These are phyloP conservation scores for Parsonsia alboflavescens DNA, from an alignment of 257 asterid genomes.

Conservation along the genomic window DNA sequence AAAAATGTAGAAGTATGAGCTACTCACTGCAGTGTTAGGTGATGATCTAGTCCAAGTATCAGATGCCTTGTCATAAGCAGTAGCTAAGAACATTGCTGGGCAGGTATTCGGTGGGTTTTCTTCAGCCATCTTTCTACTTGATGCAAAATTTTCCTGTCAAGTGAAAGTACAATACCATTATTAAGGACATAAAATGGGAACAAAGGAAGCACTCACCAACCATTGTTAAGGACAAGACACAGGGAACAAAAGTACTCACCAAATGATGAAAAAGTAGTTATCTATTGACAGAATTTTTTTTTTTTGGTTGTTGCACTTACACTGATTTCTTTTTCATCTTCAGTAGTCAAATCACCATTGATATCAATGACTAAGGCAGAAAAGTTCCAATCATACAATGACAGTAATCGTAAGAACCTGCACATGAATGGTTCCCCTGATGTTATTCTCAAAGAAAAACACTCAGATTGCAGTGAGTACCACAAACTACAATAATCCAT, in stretches of 20 bases:
- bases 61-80: conserved; percentile 74
- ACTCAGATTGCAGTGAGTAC: conserved; percentile 4
- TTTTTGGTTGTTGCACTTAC: conserved; percentile 33
- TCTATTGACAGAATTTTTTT: neutral
- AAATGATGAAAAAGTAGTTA: neutral
- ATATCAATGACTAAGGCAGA: conserved; percentile 80
- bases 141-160: conserved; percentile 58
- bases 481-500: neutral
- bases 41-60: conserved; percentile 82
- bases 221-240: conserved; percentile 16
- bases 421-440: conserved; percentile 12
- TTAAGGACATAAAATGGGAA: conserved; percentile 11
- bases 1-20: conserved; percentile 1
- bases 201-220: neutral
- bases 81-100: conserved; percentile 83
- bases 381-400: conserved; percentile 85
- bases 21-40: conserved; percentile 69
- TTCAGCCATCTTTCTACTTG: conserved; percentile 53
- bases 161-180: conserved; percentile 19
- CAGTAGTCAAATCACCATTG: conserved; percentile 69
- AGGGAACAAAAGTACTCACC: neutral
- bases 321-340: conserved; percentile 68
- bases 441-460: conserved; percentile 2
- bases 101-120: conserved; percentile 34
- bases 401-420: conserved; percentile 80